A percentile compares a stretch with the other conserved stretches of the same genome.
Evolutionary conservation across 2,329 filamentous ascomycete genomes (phyloP).

Genomic region (Fusarium chaquense): DNA sequence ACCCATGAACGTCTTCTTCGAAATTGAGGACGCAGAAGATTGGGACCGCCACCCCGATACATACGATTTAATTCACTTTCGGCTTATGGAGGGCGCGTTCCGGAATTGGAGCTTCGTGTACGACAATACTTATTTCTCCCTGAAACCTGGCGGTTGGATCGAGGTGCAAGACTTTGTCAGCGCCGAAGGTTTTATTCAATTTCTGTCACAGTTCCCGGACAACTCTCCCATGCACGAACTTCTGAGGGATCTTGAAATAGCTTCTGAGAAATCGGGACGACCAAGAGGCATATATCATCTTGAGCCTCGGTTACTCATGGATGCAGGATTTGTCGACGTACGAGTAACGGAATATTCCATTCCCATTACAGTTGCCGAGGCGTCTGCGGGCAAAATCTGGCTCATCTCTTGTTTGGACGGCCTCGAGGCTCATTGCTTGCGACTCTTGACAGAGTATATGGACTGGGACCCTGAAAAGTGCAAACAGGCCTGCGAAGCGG

Average conservation of each 20-base stretch:
- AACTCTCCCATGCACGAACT: conserved; percentile 59
- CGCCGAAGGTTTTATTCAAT: conserved; percentile 52
- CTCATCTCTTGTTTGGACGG: conserved; percentile 64
- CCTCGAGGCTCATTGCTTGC: conserved; percentile 62
- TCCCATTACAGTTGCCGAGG: conserved; percentile 60
- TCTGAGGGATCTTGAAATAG: conserved; percentile 57
- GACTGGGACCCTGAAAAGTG: conserved; percentile 65
- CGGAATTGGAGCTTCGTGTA: conserved; percentile 68
- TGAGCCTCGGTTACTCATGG: conserved; percentile 58
- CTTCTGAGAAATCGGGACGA: conserved; percentile 59
- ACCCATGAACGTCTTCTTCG: conserved; percentile 70
- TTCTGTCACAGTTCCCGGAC: conserved; percentile 56
- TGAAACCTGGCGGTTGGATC: conserved; percentile 69
- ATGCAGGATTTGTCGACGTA: conserved; percentile 66
- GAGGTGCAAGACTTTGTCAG: conserved; percentile 68
- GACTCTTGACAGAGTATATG: conserved; percentile 65
- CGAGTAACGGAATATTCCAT: conserved; percentile 61
- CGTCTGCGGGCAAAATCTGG: conserved; percentile 65
- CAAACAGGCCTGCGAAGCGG: conserved; percentile 59
- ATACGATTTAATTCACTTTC: conserved; percentile 69
- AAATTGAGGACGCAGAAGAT: conserved; percentile 70
- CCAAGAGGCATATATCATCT: conserved; percentile 61
- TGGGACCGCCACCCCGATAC: conserved; percentile 66
- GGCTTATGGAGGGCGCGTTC: conserved; percentile 68
- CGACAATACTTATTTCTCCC: conserved; percentile 62